Conservation (phyloP, 345 rosid genomes). For the Salix koriyanagi region DNA sequence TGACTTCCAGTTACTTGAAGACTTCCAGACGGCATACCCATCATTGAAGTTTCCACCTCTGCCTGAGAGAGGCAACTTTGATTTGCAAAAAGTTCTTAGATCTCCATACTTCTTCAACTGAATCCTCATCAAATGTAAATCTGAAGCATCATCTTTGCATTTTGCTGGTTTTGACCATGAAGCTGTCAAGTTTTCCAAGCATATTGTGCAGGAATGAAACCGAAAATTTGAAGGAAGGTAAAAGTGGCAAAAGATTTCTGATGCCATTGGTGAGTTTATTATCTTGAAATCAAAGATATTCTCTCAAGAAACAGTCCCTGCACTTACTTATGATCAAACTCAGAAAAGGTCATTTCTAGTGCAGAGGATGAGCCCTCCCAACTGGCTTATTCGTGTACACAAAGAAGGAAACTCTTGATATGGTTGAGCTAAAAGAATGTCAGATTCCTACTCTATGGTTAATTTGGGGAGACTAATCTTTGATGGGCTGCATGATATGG, state of each 20-base stretch:
- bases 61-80: conserved; percentile 80
- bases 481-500: background rate
- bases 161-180: conserved; percentile 4
- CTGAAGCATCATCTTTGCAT: conserved; percentile 2
- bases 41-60: conserved; percentile 67
- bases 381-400: background rate
- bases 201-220: background rate
- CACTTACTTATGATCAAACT: background rate
- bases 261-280: background rate
- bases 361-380: background rate
- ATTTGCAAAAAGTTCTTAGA: conserved; percentile 63
- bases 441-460: background rate
- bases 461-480: background rate
- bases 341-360: background rate
- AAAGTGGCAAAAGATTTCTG: background rate
- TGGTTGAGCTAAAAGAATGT: background rate
- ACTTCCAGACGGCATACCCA: conserved; percentile 73
- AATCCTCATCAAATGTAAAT: conserved; percentile 17
- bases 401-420: background rate
- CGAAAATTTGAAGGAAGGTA: background rate
- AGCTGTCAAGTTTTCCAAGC: background rate
- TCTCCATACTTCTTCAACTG: conserved; percentile 93
- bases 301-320: background rate
- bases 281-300: background rate
- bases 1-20: conserved; percentile 65